Evolutionary conservation across 2,329 filamentous ascomycete species (phyloP), one percentile per base, ranked within the genome.

Genomic region (Fusarium robinianum): DNA sequence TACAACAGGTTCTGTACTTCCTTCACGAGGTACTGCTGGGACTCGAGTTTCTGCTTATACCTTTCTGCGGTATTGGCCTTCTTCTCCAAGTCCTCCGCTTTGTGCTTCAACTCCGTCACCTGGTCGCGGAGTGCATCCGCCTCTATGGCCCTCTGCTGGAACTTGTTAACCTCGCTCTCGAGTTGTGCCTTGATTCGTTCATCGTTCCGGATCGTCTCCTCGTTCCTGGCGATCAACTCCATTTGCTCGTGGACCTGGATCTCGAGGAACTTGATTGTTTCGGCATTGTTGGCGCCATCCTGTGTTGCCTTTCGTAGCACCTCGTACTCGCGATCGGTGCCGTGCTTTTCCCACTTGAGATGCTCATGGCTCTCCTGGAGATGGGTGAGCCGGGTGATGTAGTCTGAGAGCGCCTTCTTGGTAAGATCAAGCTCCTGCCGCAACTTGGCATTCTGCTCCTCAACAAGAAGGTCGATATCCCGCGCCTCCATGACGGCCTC

Each of bases 181-280:
- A 85, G 68, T 55, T 87, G 79, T 14, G 78, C 76, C 40, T 62
- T 64, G 8, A 55, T 53, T 42, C 62, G 63, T 30, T 67, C 61
- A 41, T 67, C 61, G 16, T 57, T 63, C 8, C 68, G 64, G 34
- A 71, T 70, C n/a, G 49, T 55, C 63, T 91, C 87, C 55, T 89
- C 80, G 16, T 75, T 78, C 22, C 63, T 62, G 25, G 83, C 81
- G 60, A 91, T 90, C 35, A 89, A 73, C 45, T 85, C 77, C 63
- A 88, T 84, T 58, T 87, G 83, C 57, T 89, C 81, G 26, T 79
- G 78, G 16, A 85, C 71, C 53, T 78, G 77, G 29, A 71, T 69
- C 55, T 84, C 73, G 55, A 86, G 69, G 47, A 75, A 67, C 67
- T 72, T 72, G 51, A 81, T 75, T 35, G 76, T 69, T 41, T 76